Conservation (phyloP, 2,329 filamentous ascomycete genomes). For the Exophiala bonariae region DNA sequence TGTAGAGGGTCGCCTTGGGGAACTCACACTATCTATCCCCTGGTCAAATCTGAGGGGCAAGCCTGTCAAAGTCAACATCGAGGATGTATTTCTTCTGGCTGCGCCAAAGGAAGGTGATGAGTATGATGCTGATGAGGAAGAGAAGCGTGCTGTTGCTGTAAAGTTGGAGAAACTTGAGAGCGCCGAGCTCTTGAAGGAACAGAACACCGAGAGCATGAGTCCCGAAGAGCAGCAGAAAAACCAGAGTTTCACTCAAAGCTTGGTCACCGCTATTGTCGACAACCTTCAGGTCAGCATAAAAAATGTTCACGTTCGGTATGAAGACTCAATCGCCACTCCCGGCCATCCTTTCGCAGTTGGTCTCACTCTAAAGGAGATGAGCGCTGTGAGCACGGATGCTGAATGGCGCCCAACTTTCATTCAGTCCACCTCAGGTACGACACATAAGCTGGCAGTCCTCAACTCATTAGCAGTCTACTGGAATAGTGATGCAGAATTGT, state of each 20-base stretch:
- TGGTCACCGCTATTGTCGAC: conserved; percentile 96
- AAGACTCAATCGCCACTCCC: conserved; percentile 92
- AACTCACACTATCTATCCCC: conserved; percentile 88
- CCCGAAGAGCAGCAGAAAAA: conserved; percentile 95
- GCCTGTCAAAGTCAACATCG: conserved; percentile 90
- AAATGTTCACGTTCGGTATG: conserved; percentile 97
- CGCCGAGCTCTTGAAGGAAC: conserved; percentile 89
- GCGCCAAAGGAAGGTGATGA: conserved; percentile 94
- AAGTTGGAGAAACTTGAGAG: conserved; percentile 99
- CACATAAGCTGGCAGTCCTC: conserved; percentile 90
- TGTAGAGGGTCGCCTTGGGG: conserved; percentile 87
- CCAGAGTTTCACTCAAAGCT: conserved; percentile 93
- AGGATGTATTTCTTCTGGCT: conserved; percentile 94
- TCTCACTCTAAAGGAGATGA: conserved; percentile 91
- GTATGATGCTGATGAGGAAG: conserved; percentile 91
- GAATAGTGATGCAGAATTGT: conserved; percentile 87
- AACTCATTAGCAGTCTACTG: conserved; percentile 93
- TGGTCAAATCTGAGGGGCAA: conserved; percentile 97
- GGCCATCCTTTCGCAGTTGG: conserved; percentile 94
- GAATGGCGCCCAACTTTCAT: conserved; percentile 97
- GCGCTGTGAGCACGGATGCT: conserved; percentile 91
- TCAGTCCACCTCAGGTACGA: conserved; percentile 76
- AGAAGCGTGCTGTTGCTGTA: conserved; percentile 78
- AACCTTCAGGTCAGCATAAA: conserved; percentile 97
- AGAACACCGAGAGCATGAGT: conserved; percentile 88